phyloP scores from a whole-genome alignment of 192 early-diverging fungal genomes.

The Gigaspora rosea region DNA sequence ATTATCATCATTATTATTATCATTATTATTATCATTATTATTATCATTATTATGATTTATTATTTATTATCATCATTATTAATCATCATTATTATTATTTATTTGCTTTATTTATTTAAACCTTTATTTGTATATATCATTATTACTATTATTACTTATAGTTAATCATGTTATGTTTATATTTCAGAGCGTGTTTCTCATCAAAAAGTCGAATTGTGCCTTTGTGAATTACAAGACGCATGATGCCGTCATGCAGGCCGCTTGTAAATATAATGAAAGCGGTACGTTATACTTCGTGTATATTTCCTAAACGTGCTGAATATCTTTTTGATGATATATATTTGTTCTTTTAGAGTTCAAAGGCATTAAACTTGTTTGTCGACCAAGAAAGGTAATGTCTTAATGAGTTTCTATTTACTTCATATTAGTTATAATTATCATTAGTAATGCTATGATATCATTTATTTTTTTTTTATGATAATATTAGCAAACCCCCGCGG shows the following conservation, averaged over 20 bases:
- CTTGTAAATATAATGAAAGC: conserved; percentile 44
- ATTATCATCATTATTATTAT: too few relatives aligned
- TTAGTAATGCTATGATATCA: neutral
- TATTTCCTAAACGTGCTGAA: too few relatives aligned
- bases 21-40: too few relatives aligned
- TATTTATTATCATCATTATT: too few relatives aligned
- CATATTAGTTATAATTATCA: conserved; percentile 1
- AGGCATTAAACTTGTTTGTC: conserved; percentile 45
- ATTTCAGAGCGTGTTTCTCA: conserved; percentile 47
- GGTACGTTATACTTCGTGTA: neutral
- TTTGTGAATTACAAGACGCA: conserved; percentile 54
- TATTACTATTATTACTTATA: too few relatives aligned
- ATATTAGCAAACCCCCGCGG: conserved; percentile 21
- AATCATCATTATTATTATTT: too few relatives aligned
- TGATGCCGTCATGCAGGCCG: conserved; percentile 49
- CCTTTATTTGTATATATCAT: too few relatives aligned
- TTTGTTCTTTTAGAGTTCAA: conserved; percentile 42
- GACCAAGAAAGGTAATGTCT: conserved; percentile 43
- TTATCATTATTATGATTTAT: too few relatives aligned
- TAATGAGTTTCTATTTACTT: neutral
- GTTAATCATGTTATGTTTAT: neutral
- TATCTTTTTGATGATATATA: neutral
- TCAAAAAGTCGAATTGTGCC: conserved; percentile 51
- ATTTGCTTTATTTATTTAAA: too few relatives aligned
- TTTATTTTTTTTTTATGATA: neutral